Conservation (phyloP, 805 yeast species). For the Hanseniaspora lachancei region DNA sequence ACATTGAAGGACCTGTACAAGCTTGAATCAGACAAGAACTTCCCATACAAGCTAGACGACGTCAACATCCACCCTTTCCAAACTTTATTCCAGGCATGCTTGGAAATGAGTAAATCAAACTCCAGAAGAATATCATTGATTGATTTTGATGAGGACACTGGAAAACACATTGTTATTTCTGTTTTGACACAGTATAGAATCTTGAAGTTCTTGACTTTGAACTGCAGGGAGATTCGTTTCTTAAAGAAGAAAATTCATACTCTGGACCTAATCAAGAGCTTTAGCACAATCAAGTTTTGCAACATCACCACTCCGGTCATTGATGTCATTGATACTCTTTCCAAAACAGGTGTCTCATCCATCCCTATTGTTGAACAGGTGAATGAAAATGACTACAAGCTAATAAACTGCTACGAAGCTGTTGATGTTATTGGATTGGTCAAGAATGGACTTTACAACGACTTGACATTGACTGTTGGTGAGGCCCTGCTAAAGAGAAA, state of each 20-base stretch:
- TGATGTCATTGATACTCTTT: conserved; percentile 74
- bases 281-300: conserved; percentile 52
- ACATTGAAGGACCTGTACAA: conserved; percentile 75
- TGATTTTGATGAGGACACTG: conserved; percentile 84
- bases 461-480: conserved; percentile 80
- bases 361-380: conserved; percentile 82
- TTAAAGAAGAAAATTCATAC: conserved; percentile 62
- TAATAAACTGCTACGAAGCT: conserved; percentile 88
- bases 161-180: conserved; percentile 85
- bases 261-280: conserved; percentile 46
- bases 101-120: conserved; percentile 72
- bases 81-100: conserved; percentile 83
- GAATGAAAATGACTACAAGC: conserved; percentile 28
- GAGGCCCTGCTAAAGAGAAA: conserved; percentile 81
- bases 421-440: conserved; percentile 86
- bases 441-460: conserved; percentile 88
- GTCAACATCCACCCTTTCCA: conserved; percentile 82
- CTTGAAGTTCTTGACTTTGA: conserved; percentile 84
- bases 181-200: conserved; percentile 94
- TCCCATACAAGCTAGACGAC: conserved; percentile 63
- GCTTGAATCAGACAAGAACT: conserved; percentile 78
- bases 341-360: conserved; percentile 72
- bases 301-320: conserved; percentile 85
- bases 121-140: conserved; percentile 90
- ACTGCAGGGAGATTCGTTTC: conserved; percentile 86